These are phyloP conservation scores for Phytophthora quininea DNA, from an alignment of 352 stramenopile species.

Conservation along the genomic window DNA sequence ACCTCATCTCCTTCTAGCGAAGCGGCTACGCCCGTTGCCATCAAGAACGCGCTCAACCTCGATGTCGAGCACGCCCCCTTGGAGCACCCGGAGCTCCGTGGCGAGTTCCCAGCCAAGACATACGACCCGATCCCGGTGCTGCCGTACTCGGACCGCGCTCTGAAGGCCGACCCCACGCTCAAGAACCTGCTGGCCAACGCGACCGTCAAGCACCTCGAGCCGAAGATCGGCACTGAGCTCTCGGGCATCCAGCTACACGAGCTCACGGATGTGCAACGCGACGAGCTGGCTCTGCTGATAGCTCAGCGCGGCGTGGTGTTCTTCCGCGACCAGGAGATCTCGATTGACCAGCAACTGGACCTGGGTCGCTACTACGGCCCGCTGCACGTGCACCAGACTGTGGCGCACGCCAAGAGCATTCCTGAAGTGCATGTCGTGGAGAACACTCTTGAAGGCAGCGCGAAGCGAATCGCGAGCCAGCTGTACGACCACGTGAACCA, in stretches of 20 bases:
- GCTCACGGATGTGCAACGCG: conserved; percentile 21
- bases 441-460: conserved; percentile 16
- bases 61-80: conserved; percentile 19
- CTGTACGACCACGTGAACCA: conserved; percentile 28
- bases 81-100: conserved; percentile 16
- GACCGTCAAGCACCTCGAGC: conserved; percentile 25
- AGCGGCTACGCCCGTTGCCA: not conserved
- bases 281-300: conserved; percentile 24
- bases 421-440: conserved; percentile 20
- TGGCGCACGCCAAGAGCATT: conserved; percentile 17
- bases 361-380: conserved; percentile 28
- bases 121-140: conserved; percentile 29
- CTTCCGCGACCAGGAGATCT: conserved; percentile 26
- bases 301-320: conserved; percentile 26
- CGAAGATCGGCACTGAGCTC: conserved; percentile 27
- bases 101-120: conserved; percentile 21
- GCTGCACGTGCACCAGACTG: conserved; percentile 22
- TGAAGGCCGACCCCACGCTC: conserved; percentile 29
- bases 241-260: conserved; percentile 28
- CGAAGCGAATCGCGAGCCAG: conserved; percentile 19
- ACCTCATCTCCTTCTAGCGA: not conserved
- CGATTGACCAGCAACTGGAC: conserved; percentile 20
- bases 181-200: conserved; percentile 23
- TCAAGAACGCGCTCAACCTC: conserved; percentile 35
- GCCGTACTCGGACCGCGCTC: conserved; percentile 17